Evolutionary conservation across 2,329 filamentous ascomycete genomes (phyloP), one percentile per base, ranked within the genome.

Genomic region (Trichoderma sp.): DNA sequence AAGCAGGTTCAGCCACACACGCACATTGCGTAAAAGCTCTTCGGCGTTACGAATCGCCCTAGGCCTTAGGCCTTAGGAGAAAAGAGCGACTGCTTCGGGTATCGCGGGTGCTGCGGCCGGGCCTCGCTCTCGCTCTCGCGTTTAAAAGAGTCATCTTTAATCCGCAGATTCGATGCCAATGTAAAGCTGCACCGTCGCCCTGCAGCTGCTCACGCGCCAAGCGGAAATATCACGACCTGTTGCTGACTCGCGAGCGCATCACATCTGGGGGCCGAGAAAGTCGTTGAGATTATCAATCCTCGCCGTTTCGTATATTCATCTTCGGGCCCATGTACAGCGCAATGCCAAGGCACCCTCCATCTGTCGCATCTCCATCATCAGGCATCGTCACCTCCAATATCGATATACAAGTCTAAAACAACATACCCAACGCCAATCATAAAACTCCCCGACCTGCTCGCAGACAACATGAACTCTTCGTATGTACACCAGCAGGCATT

Each of bases 401-500:
- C 26, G 26, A 36, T 51, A 68, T 60, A 60, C 26, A 60, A 43
- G 18, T n/a, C 30, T 56, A 12, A 68, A 51, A 18, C 21, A n/a
- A 4, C 34, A 36, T 36, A 36, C 36, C 28, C 65, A 60, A 60
- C 65, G 65, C 65, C 65, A 47, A 4, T 30, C 56, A 12, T 60
- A 8, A 21, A 63, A 32, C 15, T 15, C 32, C 34, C 47, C 47
- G 53, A 32, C 34, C 32, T 43, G 60, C 57, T 21, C 57, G 57
- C 30, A 36, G 57, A 53, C 28, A 26, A 36, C 32, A 26, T 57
- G 53, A 57, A 24, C 39, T 47, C 15, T 30, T 18, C 60, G 14
- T 65, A 65, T 65, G 11, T 47, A 68, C 56, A 68, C 26, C 56
- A 39, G n/a, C 65, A 68, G 36, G 28, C 65, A 14, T 32, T 68